These are phyloP conservation scores for Plectranthus barbatus DNA, from an alignment of 257 asterid genomes.

Conservation along the genomic window DNA sequence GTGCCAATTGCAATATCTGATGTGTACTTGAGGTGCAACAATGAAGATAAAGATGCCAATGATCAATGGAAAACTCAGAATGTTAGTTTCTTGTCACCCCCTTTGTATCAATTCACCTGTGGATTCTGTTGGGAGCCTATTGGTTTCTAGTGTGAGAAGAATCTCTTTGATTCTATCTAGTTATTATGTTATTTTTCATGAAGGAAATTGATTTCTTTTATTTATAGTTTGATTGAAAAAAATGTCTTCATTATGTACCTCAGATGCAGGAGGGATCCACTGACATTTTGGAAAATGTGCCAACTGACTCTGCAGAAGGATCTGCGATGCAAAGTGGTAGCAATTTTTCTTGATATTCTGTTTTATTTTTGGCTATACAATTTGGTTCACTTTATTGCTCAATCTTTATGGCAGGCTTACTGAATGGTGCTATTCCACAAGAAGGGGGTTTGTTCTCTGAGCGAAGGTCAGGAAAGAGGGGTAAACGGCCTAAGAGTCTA, in stretches of 20 bases:
- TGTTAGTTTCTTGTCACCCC: slow-evolving; percentile 24
- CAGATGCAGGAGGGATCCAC: slow-evolving; percentile 38
- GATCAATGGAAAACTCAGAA: slow-evolving; percentile 28
- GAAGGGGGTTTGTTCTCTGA: slow-evolving; percentile 41
- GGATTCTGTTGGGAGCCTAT: not conserved
- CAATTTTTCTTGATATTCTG: not conserved
- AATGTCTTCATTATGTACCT: slow-evolving; percentile 22
- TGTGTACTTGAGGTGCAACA: slow-evolving; percentile 18
- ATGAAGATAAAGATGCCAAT: slow-evolving; percentile 29
- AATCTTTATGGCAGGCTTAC: slow-evolving; percentile 25
- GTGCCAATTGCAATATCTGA: slow-evolving; percentile 24
- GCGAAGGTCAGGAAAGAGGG: slow-evolving; percentile 62
- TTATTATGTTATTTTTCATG: not conserved
- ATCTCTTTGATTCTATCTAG: not conserved
- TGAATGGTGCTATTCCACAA: slow-evolving; percentile 41
- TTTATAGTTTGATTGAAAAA: not conserved
- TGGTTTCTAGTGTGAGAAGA: not conserved
- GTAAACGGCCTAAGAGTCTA: slow-evolving; percentile 50
- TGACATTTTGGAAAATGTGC: slow-evolving; percentile 22
- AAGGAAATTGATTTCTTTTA: not conserved
- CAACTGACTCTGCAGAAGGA: slow-evolving; percentile 26
- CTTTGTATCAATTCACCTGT: not conserved
- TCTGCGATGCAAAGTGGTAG: slow-evolving; percentile 35
- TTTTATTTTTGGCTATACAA: not conserved
- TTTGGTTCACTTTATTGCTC: slow-evolving; percentile 3